Base-by-base conservation (phyloP, 2,329 filamentous ascomycete species). In the Colletotrichum liriopes region DNA sequence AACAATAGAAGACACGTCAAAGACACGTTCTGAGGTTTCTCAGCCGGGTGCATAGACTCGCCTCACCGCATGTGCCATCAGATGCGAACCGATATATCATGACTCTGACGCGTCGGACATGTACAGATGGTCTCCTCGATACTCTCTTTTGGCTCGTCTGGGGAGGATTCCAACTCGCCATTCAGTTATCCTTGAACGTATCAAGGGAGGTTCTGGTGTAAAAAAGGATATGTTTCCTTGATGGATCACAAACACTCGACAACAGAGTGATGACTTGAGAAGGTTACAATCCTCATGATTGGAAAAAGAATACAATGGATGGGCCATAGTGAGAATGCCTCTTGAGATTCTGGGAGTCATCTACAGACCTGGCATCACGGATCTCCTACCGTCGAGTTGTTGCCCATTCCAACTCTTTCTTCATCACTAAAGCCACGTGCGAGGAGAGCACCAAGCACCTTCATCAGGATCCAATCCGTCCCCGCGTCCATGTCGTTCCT, bases 1-100 rank as follows among this genome's bases (percentile, higher is more conserved):
- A 71, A 55, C 32, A 60, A 47, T 26, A 59, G 14, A 64, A 41
- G 16, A 51, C 43, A 52, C 29, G 14, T 14, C 41, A 49, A 55
- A n/a, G 35, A 62, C 32, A 37, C 35, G 8, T 37, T 37, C 11
- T 8, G 11, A 37, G 7, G 8, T 11, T 11, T 2, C 35, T 37
- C 35, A 37, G 35, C 35, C 11, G 11, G 35, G 35, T 37, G 8
- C 35, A 7, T 37, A 2, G 8, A 37, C 35, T 37, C 11, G 5
- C 35, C 35, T 11, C 2, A 7, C n/a, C 14, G 20, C 11, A 20
- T n/a, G 18, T 47, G 43, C 43, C n/a, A 23, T 11, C 18, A 9
- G 9, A 47, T 23, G 11, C 11, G 43, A 18, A 9, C 43, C 43
- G 43, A n/a, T 47, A 23, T n/a, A 6, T 47, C 20, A 47, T 16